These are phyloP conservation scores for Pyrrhoderma noxium DNA, from an alignment of 1,284 basidiomycete genomes.

Conservation along the genomic window DNA sequence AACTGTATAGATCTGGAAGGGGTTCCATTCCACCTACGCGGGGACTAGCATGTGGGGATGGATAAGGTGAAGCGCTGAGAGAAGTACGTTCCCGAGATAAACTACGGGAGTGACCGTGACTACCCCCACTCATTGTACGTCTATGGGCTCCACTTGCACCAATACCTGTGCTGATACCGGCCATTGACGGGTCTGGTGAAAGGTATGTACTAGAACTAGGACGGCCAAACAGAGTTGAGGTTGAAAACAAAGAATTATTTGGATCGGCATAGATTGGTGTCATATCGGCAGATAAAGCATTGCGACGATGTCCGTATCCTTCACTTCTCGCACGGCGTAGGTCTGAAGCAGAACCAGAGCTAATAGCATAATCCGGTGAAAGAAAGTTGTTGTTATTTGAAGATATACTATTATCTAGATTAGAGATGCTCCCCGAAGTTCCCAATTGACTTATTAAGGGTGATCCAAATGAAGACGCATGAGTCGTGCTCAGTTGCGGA, in stretches of 20 bases:
- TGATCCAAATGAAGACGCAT: slow-evolving; percentile 10
- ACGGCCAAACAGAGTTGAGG: slow-evolving; percentile 27
- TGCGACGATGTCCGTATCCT: slow-evolving; percentile 33
- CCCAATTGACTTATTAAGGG: neutral
- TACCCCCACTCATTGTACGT: slow-evolving; percentile 51
- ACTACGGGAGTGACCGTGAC: slow-evolving; percentile 28
- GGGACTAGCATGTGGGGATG: slow-evolving; percentile 48
- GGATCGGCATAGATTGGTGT: slow-evolving; percentile 20
- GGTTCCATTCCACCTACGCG: slow-evolving; percentile 24
- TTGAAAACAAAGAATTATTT: slow-evolving; percentile 36
- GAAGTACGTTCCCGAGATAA: slow-evolving; percentile 24
- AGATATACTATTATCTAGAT: neutral
- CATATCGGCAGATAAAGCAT: slow-evolving; percentile 18
- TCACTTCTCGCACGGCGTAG: slow-evolving; percentile 51
- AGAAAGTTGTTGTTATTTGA: slow-evolving; percentile 35
- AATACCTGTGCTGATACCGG: slow-evolving; percentile 1
- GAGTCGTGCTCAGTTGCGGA: slow-evolving; percentile 3
- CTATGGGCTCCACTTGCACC: slow-evolving; percentile 29
- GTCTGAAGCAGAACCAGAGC: slow-evolving; percentile 17
- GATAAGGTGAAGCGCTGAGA: slow-evolving; percentile 44
- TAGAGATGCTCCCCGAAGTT: neutral
- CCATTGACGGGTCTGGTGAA: slow-evolving; percentile 3
- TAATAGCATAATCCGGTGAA: slow-evolving; percentile 31
- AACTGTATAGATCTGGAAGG: slow-evolving; percentile 20
- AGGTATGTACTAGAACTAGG: slow-evolving; percentile 22